phyloP scores from a whole-genome alignment of 1,139 yeast species.

The Hemisphaericaspora xylanilytica region DNA sequence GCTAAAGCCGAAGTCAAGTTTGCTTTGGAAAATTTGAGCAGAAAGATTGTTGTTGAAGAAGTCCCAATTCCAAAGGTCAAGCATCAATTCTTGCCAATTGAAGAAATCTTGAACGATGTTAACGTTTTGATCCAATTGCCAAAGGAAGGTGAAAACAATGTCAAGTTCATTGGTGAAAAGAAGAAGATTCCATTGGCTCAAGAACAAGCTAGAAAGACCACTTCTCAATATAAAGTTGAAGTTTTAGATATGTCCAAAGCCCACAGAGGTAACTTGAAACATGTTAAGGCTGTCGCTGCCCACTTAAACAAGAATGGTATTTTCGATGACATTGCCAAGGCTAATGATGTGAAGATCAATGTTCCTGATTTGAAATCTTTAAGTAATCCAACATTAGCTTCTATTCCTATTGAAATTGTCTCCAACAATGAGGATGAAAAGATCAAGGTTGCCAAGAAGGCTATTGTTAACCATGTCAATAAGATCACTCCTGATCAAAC shows the following conservation, averaged over 20 bases:
- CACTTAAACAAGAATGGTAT: conserved; percentile 55
- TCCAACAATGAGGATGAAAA: conserved; percentile 38
- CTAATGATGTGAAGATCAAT: conserved; percentile 51
- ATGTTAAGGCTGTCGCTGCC: conserved; percentile 71
- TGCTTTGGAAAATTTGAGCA: conserved; percentile 44
- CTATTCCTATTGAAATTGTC: conserved; percentile 45
- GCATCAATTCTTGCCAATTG: conserved; percentile 47
- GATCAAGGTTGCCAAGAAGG: conserved; percentile 51
- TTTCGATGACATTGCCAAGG: conserved; percentile 45
- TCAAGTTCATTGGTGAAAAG: conserved; percentile 64
- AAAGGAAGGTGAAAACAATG: conserved; percentile 40
- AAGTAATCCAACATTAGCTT: conserved; percentile 16
- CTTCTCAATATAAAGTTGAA: conserved; percentile 54
- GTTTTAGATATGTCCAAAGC: conserved; percentile 81
- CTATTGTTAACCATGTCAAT: conserved; percentile 72
- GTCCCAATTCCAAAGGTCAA: conserved; percentile 45
- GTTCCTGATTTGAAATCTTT: conserved; percentile 47
- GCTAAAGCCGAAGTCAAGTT: conserved; percentile 49
- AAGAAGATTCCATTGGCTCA: conserved; percentile 60
- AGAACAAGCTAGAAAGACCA: conserved; percentile 52
- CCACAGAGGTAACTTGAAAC: conserved; percentile 74
- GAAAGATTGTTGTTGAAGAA: conserved; percentile 33
- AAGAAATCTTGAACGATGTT: conserved; percentile 46
- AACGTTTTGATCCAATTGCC: conserved; percentile 68
- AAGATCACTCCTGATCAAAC: conserved; percentile 67